Evolutionary conservation across 1,139 yeast species (phyloP), one percentile per base, ranked within the genome.

Genomic region (Yamadazyma songkhlaensis): DNA sequence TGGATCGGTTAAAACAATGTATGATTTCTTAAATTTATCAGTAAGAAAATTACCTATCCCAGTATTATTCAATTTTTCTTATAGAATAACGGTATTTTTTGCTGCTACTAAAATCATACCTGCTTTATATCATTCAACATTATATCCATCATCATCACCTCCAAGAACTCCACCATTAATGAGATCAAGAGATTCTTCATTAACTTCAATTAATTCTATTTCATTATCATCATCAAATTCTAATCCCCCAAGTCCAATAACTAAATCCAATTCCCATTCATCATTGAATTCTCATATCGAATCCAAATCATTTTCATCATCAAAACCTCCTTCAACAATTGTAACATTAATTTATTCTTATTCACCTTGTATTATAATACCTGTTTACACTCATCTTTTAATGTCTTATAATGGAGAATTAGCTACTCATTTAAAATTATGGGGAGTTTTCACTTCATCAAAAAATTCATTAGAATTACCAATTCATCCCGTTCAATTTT

Each of bases 41-140:
- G 67, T 80, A 22, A 79, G 80, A 39, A 85, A 90, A 26, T 72
- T 92, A 34, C 85, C 96, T 0, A 79, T 95, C 6, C 87, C 96
- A 3, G 81, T 92, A 17, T 65, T 88, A 29, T 72, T 89, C 25
- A 88, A 89, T 48, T 68, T 92, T 49, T 88, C 89, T 2, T 90
- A 86, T 55, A 74, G 98, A 51, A 79, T 92, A 20, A 74, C 87
- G 2, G 96, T 90, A 3, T 88, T 90, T 52, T 88, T 87, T 54
- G 89, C 96, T 2, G 97, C 97, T 4, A 86, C 97, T 11, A 82
- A 95, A 56, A 89, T 92, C 44, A 87, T 92, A 15, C 97, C 98
- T 2, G 81, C 87, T 14, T 64, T 88, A 43, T 68, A 70, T 49
- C 68, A 70, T 45, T 66, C 66, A 11, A 59, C 62, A 1, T 51